A percentile compares a stretch with the other conserved stretches of the same genome.
These are phyloP conservation scores for Peniophora sp. DNA, from an alignment of 1,284 basidiomycete species.

Conservation along the genomic window DNA sequence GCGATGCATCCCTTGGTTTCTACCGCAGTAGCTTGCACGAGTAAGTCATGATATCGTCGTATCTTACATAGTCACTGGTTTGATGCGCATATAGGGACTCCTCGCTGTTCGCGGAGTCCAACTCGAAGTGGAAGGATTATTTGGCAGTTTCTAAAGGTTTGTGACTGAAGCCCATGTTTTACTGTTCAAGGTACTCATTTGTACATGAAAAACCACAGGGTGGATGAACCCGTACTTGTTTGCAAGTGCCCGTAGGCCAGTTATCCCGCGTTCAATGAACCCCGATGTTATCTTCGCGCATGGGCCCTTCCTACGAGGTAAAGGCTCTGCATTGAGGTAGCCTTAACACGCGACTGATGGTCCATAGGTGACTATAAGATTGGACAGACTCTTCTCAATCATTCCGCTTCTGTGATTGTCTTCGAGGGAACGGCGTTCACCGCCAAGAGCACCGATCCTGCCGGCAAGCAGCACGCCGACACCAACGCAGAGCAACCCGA, in stretches of 20 bases:
- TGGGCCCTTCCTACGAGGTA: constrained; percentile 52
- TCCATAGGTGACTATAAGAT: constrained; percentile 47
- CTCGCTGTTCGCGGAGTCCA: constrained; percentile 29
- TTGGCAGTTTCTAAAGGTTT: constrained; percentile 55
- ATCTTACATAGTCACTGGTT: too few relatives aligned
- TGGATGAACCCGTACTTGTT: constrained; percentile 60
- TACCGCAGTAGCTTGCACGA: constrained; percentile 52
- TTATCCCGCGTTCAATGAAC: constrained; percentile 54
- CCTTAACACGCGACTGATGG: neutral
- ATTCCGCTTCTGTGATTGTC: constrained; percentile 44
- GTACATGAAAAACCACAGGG: too few relatives aligned
- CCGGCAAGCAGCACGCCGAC: neutral
- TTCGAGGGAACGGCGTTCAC: constrained; percentile 30
- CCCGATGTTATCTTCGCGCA: constrained; percentile 64
- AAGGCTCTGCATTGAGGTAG: too few relatives aligned
- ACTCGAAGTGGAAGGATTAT: constrained; percentile 55
- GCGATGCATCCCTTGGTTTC: constrained; percentile 55
- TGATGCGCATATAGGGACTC: neutral
- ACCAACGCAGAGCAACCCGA: too few relatives aligned
- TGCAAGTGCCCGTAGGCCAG: constrained; percentile 48
- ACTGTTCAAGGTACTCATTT: too few relatives aligned
- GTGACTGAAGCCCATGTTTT: too few relatives aligned
- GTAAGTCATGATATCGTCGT: too few relatives aligned
- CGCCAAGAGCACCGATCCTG: constrained; percentile 8
- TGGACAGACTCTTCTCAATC: constrained; percentile 47